Conservation (phyloP, 2,329 filamentous ascomycete species). For the Fusarium torulosum region DNA sequence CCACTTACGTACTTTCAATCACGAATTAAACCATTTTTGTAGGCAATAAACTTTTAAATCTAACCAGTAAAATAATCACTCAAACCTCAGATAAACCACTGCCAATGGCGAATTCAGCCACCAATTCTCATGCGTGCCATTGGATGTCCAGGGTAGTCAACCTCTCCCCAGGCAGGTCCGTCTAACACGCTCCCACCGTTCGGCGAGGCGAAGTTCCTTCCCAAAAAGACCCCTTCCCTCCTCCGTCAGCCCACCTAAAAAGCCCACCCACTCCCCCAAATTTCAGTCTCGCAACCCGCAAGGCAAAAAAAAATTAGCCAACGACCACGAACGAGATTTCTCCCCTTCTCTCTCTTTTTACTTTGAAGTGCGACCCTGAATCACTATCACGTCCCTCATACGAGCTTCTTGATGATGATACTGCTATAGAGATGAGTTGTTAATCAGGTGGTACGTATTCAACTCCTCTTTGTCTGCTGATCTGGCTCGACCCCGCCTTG, state of each 20-base stretch:
- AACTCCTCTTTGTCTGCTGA: constrained; percentile 34
- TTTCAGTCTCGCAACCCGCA: constrained; percentile 26
- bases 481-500: constrained; percentile 32
- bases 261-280: constrained; percentile 29
- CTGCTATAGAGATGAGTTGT: background rate
- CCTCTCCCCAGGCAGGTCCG: background rate
- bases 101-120: background rate
- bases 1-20: too few species aligned
- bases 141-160: constrained; percentile 23
- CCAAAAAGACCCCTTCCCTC: constrained; percentile 12
- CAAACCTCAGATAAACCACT: background rate
- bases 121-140: background rate
- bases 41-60: too few species aligned
- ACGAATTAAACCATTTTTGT: too few species aligned
- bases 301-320: constrained; percentile 13
- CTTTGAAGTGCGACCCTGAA: background rate
- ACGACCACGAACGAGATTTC: background rate
- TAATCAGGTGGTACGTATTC: constrained; percentile 6
- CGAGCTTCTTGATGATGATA: background rate
- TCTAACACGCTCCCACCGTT: background rate
- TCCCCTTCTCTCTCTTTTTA: background rate
- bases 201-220: constrained; percentile 35
- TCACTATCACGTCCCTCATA: background rate
- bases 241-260: constrained; percentile 37
- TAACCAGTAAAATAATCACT: background rate